A percentile compares a stretch with the other conserved stretches of the same genome.
Conservation (phyloP, 306 rosid species). For the Lablab purpureus region DNA sequence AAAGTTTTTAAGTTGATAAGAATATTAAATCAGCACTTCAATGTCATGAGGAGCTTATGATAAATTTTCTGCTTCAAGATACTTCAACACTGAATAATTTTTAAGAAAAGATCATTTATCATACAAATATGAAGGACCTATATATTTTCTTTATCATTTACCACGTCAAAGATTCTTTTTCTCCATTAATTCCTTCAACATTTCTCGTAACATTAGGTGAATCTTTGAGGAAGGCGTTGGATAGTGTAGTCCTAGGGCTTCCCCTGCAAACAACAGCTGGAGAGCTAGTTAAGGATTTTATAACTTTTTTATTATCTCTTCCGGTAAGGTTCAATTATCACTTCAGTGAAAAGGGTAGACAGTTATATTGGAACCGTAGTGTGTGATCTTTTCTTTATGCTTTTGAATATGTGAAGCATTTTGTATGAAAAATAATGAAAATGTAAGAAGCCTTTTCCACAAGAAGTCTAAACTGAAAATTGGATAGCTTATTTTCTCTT, state of each 20-base stretch:
- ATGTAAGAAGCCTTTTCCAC: slow-evolving; percentile 11
- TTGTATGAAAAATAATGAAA: slow-evolving; percentile 21
- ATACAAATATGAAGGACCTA: not conserved
- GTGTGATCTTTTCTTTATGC: slow-evolving; percentile 38
- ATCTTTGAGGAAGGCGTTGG: slow-evolving; percentile 55
- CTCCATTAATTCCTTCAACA: slow-evolving; percentile 41
- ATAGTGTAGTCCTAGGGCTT: slow-evolving; percentile 60
- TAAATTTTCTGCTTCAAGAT: slow-evolving; percentile 14
- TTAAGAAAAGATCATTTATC: slow-evolving; percentile 29
- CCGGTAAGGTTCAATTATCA: slow-evolving; percentile 63
- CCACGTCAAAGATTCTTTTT: slow-evolving; percentile 27
- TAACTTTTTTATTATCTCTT: slow-evolving; percentile 63
- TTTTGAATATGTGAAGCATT: slow-evolving; percentile 29
- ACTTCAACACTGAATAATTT: slow-evolving; percentile 5
- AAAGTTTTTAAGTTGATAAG: slow-evolving; percentile 7
- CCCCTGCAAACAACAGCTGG: slow-evolving; percentile 58
- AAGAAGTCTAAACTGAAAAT: slow-evolving; percentile 37
- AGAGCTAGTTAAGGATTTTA: slow-evolving; percentile 64
- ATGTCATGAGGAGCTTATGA: slow-evolving; percentile 7
- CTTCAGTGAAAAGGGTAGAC: slow-evolving; percentile 15
- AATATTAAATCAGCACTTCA: not conserved
- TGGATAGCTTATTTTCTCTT: slow-evolving; percentile 6
- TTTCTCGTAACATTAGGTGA: slow-evolving; percentile 60
- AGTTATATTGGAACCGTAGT: slow-evolving; percentile 8
- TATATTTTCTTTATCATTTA: slow-evolving; percentile 26